Percentiles rank a stretch among this genome's conserved stretches.
phyloP scores from a whole-genome alignment of 768 basidiomycete genomes.

The Lentinula boryana region DNA sequence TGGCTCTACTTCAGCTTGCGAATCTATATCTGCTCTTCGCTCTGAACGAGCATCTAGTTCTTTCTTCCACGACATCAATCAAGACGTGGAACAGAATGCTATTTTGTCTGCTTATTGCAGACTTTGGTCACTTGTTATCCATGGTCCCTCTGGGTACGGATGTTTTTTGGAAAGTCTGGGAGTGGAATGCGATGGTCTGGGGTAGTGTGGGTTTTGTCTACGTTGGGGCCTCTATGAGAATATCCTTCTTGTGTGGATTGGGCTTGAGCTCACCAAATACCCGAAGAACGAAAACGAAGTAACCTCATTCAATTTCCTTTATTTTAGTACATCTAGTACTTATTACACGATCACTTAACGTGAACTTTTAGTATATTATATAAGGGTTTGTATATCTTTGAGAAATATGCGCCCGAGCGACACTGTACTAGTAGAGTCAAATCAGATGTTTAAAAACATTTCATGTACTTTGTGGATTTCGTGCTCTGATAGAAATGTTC shows the following conservation, averaged over 20 bases:
- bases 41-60: constrained; percentile 42
- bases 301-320: not conserved
- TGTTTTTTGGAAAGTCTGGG: constrained; percentile 37
- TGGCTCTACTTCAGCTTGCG: constrained; percentile 40
- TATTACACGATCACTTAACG: not conserved
- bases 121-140: constrained; percentile 41
- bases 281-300: not conserved
- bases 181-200: constrained; percentile 50
- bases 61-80: constrained; percentile 34
- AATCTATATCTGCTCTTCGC: constrained; percentile 49
- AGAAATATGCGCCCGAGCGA: too few relatives aligned
- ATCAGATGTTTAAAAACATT: not conserved
- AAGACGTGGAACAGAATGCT: constrained; percentile 38
- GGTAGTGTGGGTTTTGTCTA: constrained; percentile 52
- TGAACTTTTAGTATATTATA: not conserved
- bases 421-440: too few relatives aligned
- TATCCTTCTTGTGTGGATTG: constrained; percentile 31
- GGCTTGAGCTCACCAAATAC: constrained; percentile 16
- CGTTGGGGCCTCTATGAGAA: constrained; percentile 36
- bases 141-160: constrained; percentile 36
- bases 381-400: not conserved
- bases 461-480: not conserved
- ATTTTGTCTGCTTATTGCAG: constrained; percentile 38
- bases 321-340: too few relatives aligned
- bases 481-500: not conserved